Base-by-base conservation (phyloP, 768 basidiomycete species). In the Heimioporus sp. region DNA sequence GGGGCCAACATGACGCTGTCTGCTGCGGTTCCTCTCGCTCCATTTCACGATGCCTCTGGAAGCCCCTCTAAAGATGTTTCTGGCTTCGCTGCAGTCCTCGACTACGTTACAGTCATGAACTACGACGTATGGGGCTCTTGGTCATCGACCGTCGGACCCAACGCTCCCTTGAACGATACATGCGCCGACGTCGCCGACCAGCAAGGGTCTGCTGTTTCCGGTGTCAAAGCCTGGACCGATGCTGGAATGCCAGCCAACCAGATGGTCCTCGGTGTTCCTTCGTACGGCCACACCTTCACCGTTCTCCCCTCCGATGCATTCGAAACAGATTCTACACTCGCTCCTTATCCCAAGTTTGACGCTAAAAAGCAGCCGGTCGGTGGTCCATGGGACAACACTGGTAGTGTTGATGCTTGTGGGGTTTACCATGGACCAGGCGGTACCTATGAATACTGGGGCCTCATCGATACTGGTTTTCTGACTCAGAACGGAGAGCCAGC, bases 211-310 rank as follows among this genome's bases (percentile, higher is more conserved):
- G 93, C 87, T 2, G 77, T 79, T 31, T 83, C 83, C 3, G 84
- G 88, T 10, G 78, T 97, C 46, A 65, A 73, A 9, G 76, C 80
- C 0, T 97, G 94, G 95, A 79, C 73, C 2, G 61, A 65, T 2
- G 92, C 92, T 39, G 89, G 90, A 8, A 85, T 96, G 64, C 89
- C 92, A 1, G 65, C 70, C 17, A 5, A 56, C 52, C 66, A 86
- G 71, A 87, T 96, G 51, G 81, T 92, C 13, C 80, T 98, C 9
- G 92, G 90, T 44, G 82, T 95, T 3, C 81, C 92, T 10, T 70
- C 85, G 5, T 95, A 92, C 69, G 92, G 92, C 0, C 90, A 90
- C 66, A 83, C 90, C 10, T 94, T 76, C 73, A 57, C 53, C 12
- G 75, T 80, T 36, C 61, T 75, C 8, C 40, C 65, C 4, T 58